These are phyloP conservation scores for Rhodotorula mucilaginosa DNA, from an alignment of 1,284 basidiomycete species.

Conservation along the genomic window DNA sequence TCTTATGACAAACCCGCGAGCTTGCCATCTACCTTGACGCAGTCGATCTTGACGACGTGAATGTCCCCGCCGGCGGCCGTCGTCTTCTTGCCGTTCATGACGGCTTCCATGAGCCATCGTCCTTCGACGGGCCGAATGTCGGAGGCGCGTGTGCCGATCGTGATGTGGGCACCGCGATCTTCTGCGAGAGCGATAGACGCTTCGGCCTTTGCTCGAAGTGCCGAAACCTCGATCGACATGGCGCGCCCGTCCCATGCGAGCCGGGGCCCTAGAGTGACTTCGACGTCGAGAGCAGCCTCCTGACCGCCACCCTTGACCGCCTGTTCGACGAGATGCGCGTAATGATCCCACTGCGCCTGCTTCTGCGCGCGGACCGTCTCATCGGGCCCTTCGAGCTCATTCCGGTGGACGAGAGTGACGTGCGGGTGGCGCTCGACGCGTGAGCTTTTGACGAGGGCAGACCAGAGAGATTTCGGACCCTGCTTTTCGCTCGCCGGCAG, in stretches of 20 bases:
- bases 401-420: constrained; percentile 78
- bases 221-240: constrained; percentile 62
- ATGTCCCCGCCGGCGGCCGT: constrained; percentile 38
- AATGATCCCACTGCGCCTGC: constrained; percentile 34
- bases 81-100: constrained; percentile 53
- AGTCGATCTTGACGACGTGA: constrained; percentile 20
- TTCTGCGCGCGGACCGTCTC: constrained; percentile 47
- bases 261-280: constrained; percentile 55
- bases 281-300: constrained; percentile 57
- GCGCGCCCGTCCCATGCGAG: constrained; percentile 75
- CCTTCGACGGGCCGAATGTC: constrained; percentile 70
- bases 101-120: constrained; percentile 60
- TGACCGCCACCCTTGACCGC: constrained; percentile 11
- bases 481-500: constrained; percentile 40
- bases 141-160: constrained; percentile 69
- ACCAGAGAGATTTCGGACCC: constrained; percentile 10
- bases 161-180: constrained; percentile 62
- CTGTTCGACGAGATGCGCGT: constrained; percentile 13
- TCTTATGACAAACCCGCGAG: constrained; percentile 35
- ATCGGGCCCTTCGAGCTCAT: constrained; percentile 52
- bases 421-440: constrained; percentile 70
- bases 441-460: constrained; percentile 42
- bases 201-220: constrained; percentile 9
- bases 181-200: constrained; percentile 33
- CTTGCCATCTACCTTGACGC: constrained; percentile 23